Conservation (phyloP, 371 early-diverging fungal species). For the Lichtheimia corymbifera region DNA sequence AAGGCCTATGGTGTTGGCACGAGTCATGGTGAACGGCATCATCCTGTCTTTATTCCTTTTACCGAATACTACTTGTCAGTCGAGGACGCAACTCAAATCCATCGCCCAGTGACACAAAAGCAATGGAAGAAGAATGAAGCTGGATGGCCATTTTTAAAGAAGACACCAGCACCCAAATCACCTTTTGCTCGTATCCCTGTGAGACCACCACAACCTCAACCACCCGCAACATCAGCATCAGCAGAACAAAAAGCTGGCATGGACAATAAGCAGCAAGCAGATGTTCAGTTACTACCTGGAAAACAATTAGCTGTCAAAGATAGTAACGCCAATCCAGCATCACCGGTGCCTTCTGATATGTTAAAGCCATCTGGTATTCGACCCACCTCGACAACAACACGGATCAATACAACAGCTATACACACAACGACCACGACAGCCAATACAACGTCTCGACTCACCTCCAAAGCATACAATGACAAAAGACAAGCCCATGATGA, state of each 20-base stretch:
- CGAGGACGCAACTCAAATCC: conserved; percentile 44
- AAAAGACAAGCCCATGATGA: conserved; percentile 23
- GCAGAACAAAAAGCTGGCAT: neutral
- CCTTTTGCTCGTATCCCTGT: conserved; percentile 21
- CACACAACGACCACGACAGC: conserved; percentile 4
- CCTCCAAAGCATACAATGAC: conserved; percentile 10
- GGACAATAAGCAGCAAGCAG: conserved; percentile 4
- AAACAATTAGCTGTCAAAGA: neutral
- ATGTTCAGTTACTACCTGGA: neutral
- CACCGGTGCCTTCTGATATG: neutral
- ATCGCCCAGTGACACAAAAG: conserved; percentile 38
- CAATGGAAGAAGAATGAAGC: conserved; percentile 25
- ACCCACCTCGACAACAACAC: conserved; percentile 1
- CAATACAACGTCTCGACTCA: conserved; percentile 15
- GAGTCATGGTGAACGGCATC: conserved; percentile 15
- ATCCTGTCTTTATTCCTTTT: conserved; percentile 39
- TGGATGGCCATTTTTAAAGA: conserved; percentile 39
- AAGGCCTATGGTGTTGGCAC: conserved; percentile 30
- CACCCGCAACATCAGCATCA: neutral
- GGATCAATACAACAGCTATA: conserved; percentile 4
- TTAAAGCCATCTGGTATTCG: neutral
- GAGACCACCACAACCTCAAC: too few species aligned
- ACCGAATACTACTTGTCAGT: conserved; percentile 33
- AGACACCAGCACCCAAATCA: conserved; percentile 21
- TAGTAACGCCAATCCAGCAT: neutral